phyloP scores from a whole-genome alignment of 2,329 filamentous ascomycete genomes.

The Ophiostoma angusticollis region DNA sequence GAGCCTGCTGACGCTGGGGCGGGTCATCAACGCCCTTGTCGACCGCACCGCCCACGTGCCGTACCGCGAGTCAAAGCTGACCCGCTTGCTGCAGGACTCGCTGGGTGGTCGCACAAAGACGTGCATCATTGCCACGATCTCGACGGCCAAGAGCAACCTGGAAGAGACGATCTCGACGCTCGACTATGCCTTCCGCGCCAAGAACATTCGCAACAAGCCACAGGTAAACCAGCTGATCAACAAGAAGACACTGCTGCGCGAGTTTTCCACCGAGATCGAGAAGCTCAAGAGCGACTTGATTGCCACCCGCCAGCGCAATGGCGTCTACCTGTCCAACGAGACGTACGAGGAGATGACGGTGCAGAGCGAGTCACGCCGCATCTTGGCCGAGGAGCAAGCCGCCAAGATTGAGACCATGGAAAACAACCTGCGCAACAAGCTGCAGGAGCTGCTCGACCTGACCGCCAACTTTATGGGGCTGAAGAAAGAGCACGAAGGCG shows the following conservation, averaged over 20 bases:
- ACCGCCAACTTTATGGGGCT: constrained; percentile 78
- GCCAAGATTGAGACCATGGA: constrained; percentile 91
- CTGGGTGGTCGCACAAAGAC: constrained; percentile 92
- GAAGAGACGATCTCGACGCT: constrained; percentile 97
- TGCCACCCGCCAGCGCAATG: constrained; percentile 82
- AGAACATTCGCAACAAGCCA: constrained; percentile 97
- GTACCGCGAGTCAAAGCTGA: constrained; percentile 87
- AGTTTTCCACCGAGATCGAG: constrained; percentile 88
- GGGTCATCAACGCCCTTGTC: constrained; percentile 94
- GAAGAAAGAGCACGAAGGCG: constrained; percentile 80
- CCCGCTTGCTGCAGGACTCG: constrained; percentile 87
- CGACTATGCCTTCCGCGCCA: constrained; percentile 94
- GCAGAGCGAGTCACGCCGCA: constrained; percentile 81
- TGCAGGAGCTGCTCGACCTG: constrained; percentile 78
- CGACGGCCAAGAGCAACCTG: constrained; percentile 84
- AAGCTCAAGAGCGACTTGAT: constrained; percentile 90
- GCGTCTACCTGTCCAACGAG: constrained; percentile 84
- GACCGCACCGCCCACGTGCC: constrained; percentile 86
- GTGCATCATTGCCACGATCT: constrained; percentile 95
- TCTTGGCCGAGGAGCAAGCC: constrained; percentile 81
- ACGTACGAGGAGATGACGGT: constrained; percentile 83
- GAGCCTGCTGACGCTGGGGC: constrained; percentile 82
- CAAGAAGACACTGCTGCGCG: constrained; percentile 81
- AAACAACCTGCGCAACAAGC: constrained; percentile 78
- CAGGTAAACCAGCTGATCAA: constrained; percentile 86